These are phyloP conservation scores for Suillus paluster DNA, from an alignment of 768 basidiomycete species.

Conservation along the genomic window DNA sequence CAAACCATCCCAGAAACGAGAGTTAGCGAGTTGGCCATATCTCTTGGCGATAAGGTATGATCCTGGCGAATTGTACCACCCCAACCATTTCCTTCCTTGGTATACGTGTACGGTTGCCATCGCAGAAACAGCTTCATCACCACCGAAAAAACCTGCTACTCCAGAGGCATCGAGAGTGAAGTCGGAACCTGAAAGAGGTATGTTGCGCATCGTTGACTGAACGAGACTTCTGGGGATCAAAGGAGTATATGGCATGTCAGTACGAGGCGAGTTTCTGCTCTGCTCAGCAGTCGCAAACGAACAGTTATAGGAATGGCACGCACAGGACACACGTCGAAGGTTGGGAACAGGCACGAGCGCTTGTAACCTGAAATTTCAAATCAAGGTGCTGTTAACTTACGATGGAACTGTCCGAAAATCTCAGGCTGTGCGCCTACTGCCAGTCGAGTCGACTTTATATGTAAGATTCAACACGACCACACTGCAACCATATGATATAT, in stretches of 20 bases:
- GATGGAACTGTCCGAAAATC: not conserved
- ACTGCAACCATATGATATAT: not conserved
- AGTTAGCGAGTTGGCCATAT: conserved; percentile 37
- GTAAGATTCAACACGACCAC: not conserved
- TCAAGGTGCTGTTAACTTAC: not conserved
- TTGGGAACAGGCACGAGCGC: not conserved
- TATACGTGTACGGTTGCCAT: conserved; percentile 43
- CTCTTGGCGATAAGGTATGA: conserved; percentile 40
- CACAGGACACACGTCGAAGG: not conserved
- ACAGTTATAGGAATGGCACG: conserved; percentile 2
- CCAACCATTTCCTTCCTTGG: conserved; percentile 37
- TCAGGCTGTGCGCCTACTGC: not conserved
- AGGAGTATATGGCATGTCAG: conserved; percentile 32
- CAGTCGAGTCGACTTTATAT: not conserved
- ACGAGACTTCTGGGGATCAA: conserved; percentile 16
- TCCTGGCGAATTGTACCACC: conserved; percentile 45
- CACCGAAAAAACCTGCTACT: conserved; percentile 42
- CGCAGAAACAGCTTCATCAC: conserved; percentile 42
- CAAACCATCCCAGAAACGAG: conserved; percentile 38
- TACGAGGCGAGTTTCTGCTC: not conserved
- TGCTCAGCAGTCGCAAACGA: not conserved
- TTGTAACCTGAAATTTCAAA: not conserved
- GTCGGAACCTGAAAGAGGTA: conserved; percentile 20
- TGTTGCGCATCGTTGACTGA: conserved; percentile 18
- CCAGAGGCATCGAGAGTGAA: conserved; percentile 37